A percentile compares a stretch with the other conserved stretches of the same genome.
phyloP scores from a whole-genome alignment of 169 alveolate species.

The Plasmodium fragile region DNA sequence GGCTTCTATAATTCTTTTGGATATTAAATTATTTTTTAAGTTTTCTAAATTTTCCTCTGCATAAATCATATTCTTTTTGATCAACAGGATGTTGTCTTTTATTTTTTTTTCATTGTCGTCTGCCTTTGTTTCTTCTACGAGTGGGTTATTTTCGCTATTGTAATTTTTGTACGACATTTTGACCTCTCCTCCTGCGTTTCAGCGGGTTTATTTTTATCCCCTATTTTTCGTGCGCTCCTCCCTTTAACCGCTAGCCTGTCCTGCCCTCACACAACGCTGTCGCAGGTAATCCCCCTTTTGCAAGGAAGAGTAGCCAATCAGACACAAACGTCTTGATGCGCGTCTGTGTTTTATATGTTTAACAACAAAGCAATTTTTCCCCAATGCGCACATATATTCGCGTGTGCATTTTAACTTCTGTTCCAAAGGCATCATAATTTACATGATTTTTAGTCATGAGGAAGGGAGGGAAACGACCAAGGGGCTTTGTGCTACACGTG shows the following conservation, averaged over 20 bases:
- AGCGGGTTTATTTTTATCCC: not conserved
- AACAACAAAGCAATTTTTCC: not conserved
- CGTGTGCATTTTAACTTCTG: not conserved
- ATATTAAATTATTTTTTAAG: slow-evolving; percentile 72
- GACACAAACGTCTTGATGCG: not conserved
- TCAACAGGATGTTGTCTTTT: slow-evolving; percentile 62
- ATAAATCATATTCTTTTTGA: slow-evolving; percentile 70
- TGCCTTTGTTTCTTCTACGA: slow-evolving; percentile 23
- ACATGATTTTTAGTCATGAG: not conserved
- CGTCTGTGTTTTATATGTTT: not conserved
- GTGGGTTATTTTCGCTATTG: slow-evolving; percentile 1
- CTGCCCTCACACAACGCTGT: not conserved
- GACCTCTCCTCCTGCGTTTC: not conserved
- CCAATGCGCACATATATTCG: not conserved
- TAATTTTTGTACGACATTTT: slow-evolving; percentile 75
- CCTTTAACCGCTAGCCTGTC: not conserved
- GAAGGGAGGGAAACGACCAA: not conserved
- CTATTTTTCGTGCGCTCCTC: not conserved
- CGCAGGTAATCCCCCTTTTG: not conserved
- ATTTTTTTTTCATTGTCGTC: slow-evolving; percentile 49
- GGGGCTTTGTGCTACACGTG: not conserved
- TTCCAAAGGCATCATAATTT: not conserved
- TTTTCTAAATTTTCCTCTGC: slow-evolving; percentile 77
- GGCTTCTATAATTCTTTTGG: slow-evolving; percentile 73
- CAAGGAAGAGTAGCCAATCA: not conserved